Base-by-base conservation (phyloP, 495 filamentous ascomycete species). In the Penicillium canescens region DNA sequence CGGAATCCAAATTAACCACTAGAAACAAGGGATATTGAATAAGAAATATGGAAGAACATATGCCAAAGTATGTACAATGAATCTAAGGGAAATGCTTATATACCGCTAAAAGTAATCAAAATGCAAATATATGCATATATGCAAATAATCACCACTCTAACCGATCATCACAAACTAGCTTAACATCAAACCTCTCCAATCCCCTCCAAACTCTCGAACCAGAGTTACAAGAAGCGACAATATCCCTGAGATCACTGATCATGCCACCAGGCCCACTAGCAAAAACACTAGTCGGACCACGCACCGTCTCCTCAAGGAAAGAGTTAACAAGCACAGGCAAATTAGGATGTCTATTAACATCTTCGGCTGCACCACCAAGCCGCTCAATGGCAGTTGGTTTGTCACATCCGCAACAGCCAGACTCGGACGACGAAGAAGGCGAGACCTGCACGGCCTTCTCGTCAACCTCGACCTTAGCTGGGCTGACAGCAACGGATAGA, bases 221-320 rank as follows among this genome's bases (percentile, higher is more conserved):
- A 24, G 73, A 71, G 64, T 85, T 85, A 31, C 65, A 73, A 42
- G 49, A 52, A 0, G 84, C 82, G 14, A 88, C 83, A 0, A 79
- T 75, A 35, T 46, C 54, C 31, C 85, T 69, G 44, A 88, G 52
- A 42, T 83, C 80, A 3, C 68, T 72, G 3, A 84, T 77, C 79
- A 87, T 82, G 2, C 69, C 74, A n/a, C 73, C 68, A 16, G 86
- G 85, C 14, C 85, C 85, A 56, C 82, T 86, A 0, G 75, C 84
- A 58, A 86, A 70, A 0, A 89, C 82, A 10, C 73, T 63, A 1
- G 81, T 83, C 6, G 77, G 71, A 0, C 83, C 83, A 3, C 39
- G 34, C 0, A 62, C 50, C 0, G 67, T 67, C 28, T 59, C 58
- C 0, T 49, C 36, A 10, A 74, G 41, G 48, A 78, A 77, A 9